Conservation (phyloP, 2,329 filamentous ascomycete species). For the Catunica adiposa region DNA sequence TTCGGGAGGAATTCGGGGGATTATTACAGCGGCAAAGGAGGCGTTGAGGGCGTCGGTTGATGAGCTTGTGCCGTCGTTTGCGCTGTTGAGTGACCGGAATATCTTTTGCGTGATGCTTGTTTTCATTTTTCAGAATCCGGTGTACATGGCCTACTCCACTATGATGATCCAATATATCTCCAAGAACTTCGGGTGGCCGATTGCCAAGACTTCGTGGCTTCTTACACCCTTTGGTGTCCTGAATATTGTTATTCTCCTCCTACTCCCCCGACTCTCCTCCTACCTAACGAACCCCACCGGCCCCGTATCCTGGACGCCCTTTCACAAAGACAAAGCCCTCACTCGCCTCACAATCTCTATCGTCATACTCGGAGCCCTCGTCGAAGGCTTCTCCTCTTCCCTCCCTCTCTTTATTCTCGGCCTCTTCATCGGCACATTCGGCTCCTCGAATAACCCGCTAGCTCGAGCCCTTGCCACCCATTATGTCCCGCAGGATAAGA, state of each 20-base stretch:
- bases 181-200: constrained; percentile 28
- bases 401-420: constrained; percentile 23
- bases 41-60: constrained; percentile 15
- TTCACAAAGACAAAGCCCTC: constrained; percentile 24
- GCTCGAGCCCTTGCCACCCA: constrained; percentile 26
- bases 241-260: constrained; percentile 23
- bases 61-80: constrained; percentile 21
- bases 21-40: neutral
- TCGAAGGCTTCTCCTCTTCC: constrained; percentile 22
- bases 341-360: constrained; percentile 22
- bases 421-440: constrained; percentile 24
- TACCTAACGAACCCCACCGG: constrained; percentile 19
- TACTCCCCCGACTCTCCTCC: constrained; percentile 23
- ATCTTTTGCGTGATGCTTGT: constrained; percentile 24
- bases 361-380: constrained; percentile 20
- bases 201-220: constrained; percentile 27
- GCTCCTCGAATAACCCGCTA: constrained; percentile 24
- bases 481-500: constrained; percentile 24
- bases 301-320: constrained; percentile 22
- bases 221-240: constrained; percentile 27
- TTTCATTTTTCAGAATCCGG: constrained; percentile 25
- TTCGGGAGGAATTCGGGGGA: neutral
- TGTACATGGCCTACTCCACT: constrained; percentile 22
- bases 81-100: constrained; percentile 23
- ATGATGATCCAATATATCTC: constrained; percentile 28